Percentiles rank a stretch among this genome's conserved stretches.
These are phyloP conservation scores for sunflower (Helianthus annuus) DNA, from an alignment of 129 eudicot species.

Conservation along the genomic window DNA sequence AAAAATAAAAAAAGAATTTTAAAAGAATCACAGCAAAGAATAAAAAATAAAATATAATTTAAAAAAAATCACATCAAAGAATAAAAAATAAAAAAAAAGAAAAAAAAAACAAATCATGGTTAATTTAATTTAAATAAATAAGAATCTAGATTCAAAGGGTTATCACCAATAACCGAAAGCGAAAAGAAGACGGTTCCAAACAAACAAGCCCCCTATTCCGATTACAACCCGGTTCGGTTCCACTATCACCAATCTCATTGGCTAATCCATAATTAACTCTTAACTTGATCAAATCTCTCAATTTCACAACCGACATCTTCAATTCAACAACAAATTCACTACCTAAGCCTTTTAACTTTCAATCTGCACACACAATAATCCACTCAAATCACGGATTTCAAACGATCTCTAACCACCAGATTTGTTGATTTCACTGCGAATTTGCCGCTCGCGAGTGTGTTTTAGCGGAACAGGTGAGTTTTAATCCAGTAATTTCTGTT, in stretches of 20 bases:
- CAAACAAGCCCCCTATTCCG: neutral
- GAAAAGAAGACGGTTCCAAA: constrained; percentile 29
- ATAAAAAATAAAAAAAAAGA: no score
- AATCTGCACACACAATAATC: neutral
- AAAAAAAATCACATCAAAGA: no score
- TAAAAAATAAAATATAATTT: no score
- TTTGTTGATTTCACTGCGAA: constrained; percentile 24
- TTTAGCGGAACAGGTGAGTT: constrained; percentile 19
- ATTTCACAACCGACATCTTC: neutral
- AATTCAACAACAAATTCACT: neutral
- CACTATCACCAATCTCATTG: constrained; percentile 31
- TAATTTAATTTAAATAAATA: neutral
- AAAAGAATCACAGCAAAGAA: no score
- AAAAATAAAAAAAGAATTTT: no score
- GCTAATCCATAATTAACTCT: constrained; percentile 1
- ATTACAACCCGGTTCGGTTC: constrained; percentile 1
- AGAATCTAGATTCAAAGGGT: neutral
- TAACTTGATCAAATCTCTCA: neutral
- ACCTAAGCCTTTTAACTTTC: neutral
- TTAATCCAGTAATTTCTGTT: neutral
- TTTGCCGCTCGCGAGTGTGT: neutral
- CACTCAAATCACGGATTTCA: constrained; percentile 30
- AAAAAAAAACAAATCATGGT: neutral
- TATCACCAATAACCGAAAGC: constrained; percentile 20
- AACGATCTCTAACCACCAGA: constrained; percentile 28